Conservation (phyloP, 257 asterid species). For the Lavandula angustifolia region DNA sequence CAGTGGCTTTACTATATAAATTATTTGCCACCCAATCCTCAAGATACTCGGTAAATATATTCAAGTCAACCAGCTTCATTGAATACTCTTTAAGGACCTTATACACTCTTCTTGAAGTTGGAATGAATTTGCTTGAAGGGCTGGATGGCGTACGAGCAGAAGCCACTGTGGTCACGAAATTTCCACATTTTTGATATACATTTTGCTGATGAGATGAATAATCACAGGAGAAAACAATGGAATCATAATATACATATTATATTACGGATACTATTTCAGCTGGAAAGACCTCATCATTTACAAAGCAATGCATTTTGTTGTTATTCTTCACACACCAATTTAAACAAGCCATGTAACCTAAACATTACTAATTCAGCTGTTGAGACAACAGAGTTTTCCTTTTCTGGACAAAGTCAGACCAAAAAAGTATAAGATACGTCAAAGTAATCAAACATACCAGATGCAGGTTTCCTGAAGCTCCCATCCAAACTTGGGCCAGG, state of each 20-base stretch:
- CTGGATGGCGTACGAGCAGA: constrained; percentile 49
- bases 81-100: constrained; percentile 66
- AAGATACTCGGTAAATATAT: constrained; percentile 46
- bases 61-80: constrained; percentile 53
- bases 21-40: constrained; percentile 68
- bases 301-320: not conserved
- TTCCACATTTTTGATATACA: constrained; percentile 17
- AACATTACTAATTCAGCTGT: not conserved
- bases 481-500: constrained; percentile 68
- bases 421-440: not conserved
- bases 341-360: constrained; percentile 14
- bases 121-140: constrained; percentile 55
- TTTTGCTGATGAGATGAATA: constrained; percentile 11
- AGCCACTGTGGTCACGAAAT: constrained; percentile 41
- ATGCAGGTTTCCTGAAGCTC: constrained; percentile 61
- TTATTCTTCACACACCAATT: constrained; percentile 8
- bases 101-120: constrained; percentile 59
- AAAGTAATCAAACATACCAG: constrained; percentile 42
- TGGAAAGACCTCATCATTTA: not conserved
- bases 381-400: not conserved
- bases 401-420: not conserved
- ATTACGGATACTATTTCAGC: too few relatives aligned
- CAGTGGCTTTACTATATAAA: constrained; percentile 31
- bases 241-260: constrained; percentile 5
- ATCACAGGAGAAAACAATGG: constrained; percentile 1